These are phyloP conservation scores for Fusarium anthophilum DNA, from an alignment of 2,329 filamentous ascomycete species.

Conservation along the genomic window DNA sequence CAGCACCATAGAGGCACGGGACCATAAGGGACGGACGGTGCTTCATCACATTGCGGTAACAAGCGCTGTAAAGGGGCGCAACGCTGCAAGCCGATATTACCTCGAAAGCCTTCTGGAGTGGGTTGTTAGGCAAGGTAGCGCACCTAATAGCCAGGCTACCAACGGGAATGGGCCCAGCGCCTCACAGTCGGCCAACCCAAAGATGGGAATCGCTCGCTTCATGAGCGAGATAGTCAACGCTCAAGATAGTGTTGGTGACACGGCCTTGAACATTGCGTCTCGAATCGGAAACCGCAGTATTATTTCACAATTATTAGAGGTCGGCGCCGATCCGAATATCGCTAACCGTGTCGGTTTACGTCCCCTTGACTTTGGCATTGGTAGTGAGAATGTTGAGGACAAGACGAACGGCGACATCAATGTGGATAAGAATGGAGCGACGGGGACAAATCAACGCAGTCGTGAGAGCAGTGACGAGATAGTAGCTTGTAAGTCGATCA, in stretches of 20 bases:
- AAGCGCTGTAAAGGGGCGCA: slow-evolving; percentile 92
- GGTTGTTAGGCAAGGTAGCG: slow-evolving; percentile 85
- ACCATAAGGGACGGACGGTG: slow-evolving; percentile 89
- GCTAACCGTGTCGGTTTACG: slow-evolving; percentile 88
- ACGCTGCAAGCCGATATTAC: slow-evolving; percentile 93
- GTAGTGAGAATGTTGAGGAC: slow-evolving; percentile 66
- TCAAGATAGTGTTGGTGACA: slow-evolving; percentile 93
- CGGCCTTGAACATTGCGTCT: slow-evolving; percentile 91
- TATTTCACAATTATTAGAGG: slow-evolving; percentile 94
- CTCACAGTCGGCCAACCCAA: slow-evolving; percentile 60
- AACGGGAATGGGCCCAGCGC: slow-evolving; percentile 50
- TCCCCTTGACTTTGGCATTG: slow-evolving; percentile 94
- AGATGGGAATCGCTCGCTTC: slow-evolving; percentile 89
- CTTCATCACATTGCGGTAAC: slow-evolving; percentile 96
- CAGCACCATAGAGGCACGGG: slow-evolving; percentile 88
- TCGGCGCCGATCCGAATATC: slow-evolving; percentile 92
- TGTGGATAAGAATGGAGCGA: slow-evolving; percentile 55
- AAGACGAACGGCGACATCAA: slow-evolving; percentile 54
- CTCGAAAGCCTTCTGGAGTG: slow-evolving; percentile 94
- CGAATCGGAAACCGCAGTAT: slow-evolving; percentile 93
- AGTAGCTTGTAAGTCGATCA: slow-evolving; percentile 72
- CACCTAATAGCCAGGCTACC: slow-evolving; percentile 61
- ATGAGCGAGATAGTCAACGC: slow-evolving; percentile 98
- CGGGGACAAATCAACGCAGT: slow-evolving; percentile 63
- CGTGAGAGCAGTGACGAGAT: slow-evolving; percentile 83